Conservation (phyloP, 495 filamentous ascomycete genomes). For the Hypomontagnella submonticulosa region DNA sequence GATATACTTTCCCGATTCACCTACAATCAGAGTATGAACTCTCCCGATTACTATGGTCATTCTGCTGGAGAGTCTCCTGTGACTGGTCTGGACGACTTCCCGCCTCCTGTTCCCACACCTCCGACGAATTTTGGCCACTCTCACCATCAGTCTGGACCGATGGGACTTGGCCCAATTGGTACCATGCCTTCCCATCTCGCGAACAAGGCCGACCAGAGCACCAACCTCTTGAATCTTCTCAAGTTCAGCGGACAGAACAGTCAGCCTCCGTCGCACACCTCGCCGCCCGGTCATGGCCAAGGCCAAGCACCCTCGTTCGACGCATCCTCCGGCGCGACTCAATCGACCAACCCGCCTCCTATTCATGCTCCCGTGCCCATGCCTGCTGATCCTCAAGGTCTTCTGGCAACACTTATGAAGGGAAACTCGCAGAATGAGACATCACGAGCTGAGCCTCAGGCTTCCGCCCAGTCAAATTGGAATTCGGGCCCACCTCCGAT, state of each 20-base stretch:
- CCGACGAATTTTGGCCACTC: slow-evolving; percentile 54
- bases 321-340: slow-evolving; percentile 15
- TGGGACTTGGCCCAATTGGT: slow-evolving; percentile 54
- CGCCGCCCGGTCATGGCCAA: slow-evolving; percentile 38
- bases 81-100: slow-evolving; percentile 49
- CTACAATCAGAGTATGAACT: slow-evolving; percentile 50
- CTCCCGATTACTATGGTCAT: slow-evolving; percentile 53
- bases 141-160: slow-evolving; percentile 52
- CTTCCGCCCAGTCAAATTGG: slow-evolving; percentile 47
- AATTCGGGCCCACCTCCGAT: slow-evolving; percentile 55
- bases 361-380: slow-evolving; percentile 61
- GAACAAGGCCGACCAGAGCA: slow-evolving; percentile 67
- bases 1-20: slow-evolving; percentile 49
- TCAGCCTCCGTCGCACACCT: slow-evolving; percentile 48
- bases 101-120: slow-evolving; percentile 60
- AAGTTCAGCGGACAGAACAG: slow-evolving; percentile 71
- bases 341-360: slow-evolving; percentile 44
- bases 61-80: slow-evolving; percentile 51
- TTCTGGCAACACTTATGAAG: slow-evolving; percentile 66
- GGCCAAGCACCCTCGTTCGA: slow-evolving; percentile 36
- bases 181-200: slow-evolving; percentile 50
- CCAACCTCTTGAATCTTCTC: slow-evolving; percentile 85
- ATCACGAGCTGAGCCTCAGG: slow-evolving; percentile 50
- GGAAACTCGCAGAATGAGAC: slow-evolving; percentile 55
- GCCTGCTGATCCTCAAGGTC: slow-evolving; percentile 58